Percentiles rank a stretch among this genome's conserved stretches.
phyloP scores from a whole-genome alignment of 768 basidiomycete genomes.

The Phylloporus sp. region DNA sequence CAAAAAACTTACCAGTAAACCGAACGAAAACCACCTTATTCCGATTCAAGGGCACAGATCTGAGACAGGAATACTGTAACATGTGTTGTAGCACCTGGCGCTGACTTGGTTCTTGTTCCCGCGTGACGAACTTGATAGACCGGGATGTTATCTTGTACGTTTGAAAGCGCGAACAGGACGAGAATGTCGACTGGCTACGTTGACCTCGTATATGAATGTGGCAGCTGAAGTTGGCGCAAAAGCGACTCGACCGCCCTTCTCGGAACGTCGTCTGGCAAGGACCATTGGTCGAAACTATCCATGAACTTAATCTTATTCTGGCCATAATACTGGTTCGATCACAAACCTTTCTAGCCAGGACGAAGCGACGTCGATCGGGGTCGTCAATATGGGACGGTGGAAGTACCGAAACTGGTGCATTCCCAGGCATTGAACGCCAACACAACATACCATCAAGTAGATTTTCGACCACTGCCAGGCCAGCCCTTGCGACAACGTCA shows the following conservation, averaged over 20 bases:
- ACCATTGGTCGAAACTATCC: conserved; percentile 19
- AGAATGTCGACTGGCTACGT: conserved; percentile 3
- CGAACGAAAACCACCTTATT: conserved; percentile 11
- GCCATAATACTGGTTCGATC: conserved; percentile 3
- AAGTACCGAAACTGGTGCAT: no score
- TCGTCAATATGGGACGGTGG: no score
- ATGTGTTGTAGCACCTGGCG: conserved; percentile 4
- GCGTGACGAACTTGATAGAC: conserved; percentile 7
- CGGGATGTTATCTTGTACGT: neutral
- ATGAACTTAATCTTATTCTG: conserved; percentile 2
- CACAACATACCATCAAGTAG: neutral
- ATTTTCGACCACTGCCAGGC: neutral
- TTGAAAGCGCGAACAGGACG: neutral
- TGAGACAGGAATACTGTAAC: conserved; percentile 4
- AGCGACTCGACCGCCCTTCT: conserved; percentile 11
- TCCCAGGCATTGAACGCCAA: conserved; percentile 12
- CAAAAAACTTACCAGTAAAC: conserved; percentile 13
- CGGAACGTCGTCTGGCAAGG: conserved; percentile 6
- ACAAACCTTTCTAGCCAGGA: neutral
- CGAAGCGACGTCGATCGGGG: conserved; percentile 12
- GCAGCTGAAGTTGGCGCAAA: conserved; percentile 8
- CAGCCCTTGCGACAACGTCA: neutral
- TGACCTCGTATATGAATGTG: conserved; percentile 3
- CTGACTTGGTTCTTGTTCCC: conserved; percentile 1
- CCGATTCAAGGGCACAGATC: conserved; percentile 14